Evolutionary conservation across 1,284 basidiomycete species (phyloP).

Genomic region (Schizophyllum commune): DNA sequence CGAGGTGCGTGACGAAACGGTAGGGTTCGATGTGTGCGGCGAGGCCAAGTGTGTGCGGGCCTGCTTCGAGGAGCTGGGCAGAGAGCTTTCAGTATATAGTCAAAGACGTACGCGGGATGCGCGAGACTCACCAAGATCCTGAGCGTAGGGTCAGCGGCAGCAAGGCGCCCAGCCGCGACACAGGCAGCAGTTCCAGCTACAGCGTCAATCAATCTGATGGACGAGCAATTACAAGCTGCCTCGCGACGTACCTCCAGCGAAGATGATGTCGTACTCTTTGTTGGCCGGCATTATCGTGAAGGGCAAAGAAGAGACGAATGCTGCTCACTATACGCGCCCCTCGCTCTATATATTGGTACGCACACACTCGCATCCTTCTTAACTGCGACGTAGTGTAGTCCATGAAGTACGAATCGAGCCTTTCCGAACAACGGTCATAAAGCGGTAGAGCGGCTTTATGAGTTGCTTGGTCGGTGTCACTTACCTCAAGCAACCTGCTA

Average conservation of each 20-base stretch:
- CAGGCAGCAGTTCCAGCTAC: conserved; percentile 36
- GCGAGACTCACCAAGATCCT: conserved; percentile 25
- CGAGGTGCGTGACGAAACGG: conserved; percentile 33
- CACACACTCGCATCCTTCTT: too few relatives aligned
- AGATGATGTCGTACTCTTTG: conserved; percentile 14
- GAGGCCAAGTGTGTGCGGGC: conserved; percentile 33
- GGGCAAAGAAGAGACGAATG: too few relatives aligned
- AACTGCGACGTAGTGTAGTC: too few relatives aligned
- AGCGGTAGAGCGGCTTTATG: too few relatives aligned
- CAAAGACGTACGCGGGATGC: background rate
- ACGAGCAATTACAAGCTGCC: background rate
- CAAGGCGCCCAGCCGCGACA: conserved; percentile 34
- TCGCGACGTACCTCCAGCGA: conserved; percentile 14
- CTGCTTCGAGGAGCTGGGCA: conserved; percentile 31
- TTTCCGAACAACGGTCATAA: too few relatives aligned
- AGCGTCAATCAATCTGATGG: background rate
- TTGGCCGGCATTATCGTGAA: background rate
- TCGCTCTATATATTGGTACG: too few relatives aligned
- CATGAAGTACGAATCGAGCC: too few relatives aligned
- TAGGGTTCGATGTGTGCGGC: conserved; percentile 43
- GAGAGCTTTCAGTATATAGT: too few relatives aligned
- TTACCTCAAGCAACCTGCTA: too few relatives aligned
- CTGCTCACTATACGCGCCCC: too few relatives aligned
- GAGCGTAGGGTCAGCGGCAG: conserved; percentile 28
- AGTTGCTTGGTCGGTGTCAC: too few relatives aligned